Evolutionary conservation across 1,139 yeast genomes (phyloP).

Genomic region (Saccharomyces hybrid): DNA sequence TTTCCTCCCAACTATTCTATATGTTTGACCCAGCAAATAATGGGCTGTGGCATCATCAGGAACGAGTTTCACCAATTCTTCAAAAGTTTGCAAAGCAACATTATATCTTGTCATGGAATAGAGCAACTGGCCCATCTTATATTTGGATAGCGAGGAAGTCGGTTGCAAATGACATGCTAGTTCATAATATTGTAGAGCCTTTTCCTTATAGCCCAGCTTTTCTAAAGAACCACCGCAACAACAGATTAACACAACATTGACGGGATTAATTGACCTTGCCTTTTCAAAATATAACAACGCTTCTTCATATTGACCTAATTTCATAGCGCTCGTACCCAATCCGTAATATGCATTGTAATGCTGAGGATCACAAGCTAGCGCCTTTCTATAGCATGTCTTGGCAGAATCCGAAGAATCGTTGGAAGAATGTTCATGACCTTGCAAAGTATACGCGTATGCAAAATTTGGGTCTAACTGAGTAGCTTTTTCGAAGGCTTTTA

Average conservation of each 20-base stretch:
- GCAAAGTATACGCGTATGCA: constrained; percentile 84
- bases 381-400: constrained; percentile 69
- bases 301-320: constrained; percentile 72
- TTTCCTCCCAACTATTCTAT: constrained; percentile 67
- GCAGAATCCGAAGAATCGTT: constrained; percentile 91
- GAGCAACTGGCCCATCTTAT: constrained; percentile 79
- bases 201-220: constrained; percentile 55
- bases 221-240: constrained; percentile 94
- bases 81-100: constrained; percentile 68
- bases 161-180: constrained; percentile 83
- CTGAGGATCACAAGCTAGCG: constrained; percentile 66
- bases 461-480: constrained; percentile 60
- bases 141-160: constrained; percentile 73
- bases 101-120: constrained; percentile 64
- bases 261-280: constrained; percentile 84
- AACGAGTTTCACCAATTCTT: constrained; percentile 61
- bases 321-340: constrained; percentile 87
- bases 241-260: constrained; percentile 80
- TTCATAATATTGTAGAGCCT: constrained; percentile 77
- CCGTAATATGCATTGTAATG: constrained; percentile 96
- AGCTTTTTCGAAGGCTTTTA: constrained; percentile 79
- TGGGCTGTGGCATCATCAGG: constrained; percentile 96
- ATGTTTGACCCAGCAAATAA: constrained; percentile 77
- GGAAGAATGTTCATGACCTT: constrained; percentile 87
- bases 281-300: constrained; percentile 85